phyloP scores from a whole-genome alignment of 108 stramenopile genomes.

The Seminavis robusta region DNA sequence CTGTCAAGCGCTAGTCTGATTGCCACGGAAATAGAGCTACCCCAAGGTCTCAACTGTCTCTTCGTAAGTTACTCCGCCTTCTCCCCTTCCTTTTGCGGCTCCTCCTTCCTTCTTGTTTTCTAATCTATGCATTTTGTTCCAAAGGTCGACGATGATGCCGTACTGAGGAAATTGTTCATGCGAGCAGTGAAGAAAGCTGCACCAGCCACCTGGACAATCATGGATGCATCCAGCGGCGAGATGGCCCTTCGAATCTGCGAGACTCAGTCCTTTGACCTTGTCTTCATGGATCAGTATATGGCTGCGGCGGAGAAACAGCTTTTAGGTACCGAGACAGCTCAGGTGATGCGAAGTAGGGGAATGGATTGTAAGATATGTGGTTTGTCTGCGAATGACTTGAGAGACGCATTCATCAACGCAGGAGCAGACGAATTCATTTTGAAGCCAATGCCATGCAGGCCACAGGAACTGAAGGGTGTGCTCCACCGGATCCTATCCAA shows the following conservation, averaged over 20 bases:
- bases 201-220: background rate
- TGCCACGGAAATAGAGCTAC: too few species aligned
- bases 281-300: conserved; percentile 19
- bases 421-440: conserved; percentile 47
- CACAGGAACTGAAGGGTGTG: too few species aligned
- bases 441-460: conserved; percentile 42
- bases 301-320: conserved; percentile 50
- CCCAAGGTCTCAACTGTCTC: too few species aligned
- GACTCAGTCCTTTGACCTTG: background rate
- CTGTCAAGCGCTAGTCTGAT: too few species aligned
- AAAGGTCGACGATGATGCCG: background rate
- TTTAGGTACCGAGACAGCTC: conserved; percentile 51
- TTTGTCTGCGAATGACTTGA: conserved; percentile 52
- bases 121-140: background rate
- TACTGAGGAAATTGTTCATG: background rate
- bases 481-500: too few species aligned
- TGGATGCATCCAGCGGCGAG: background rate
- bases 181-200: background rate
- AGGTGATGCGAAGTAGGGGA: conserved; percentile 34
- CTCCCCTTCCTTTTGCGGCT: too few species aligned
- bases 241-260: background rate
- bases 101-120: too few species aligned
- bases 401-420: conserved; percentile 35
- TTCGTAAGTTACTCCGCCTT: too few species aligned
- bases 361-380: conserved; percentile 42